Conservation (phyloP, 1,284 basidiomycete species). For the Puccinia polysora region DNA sequence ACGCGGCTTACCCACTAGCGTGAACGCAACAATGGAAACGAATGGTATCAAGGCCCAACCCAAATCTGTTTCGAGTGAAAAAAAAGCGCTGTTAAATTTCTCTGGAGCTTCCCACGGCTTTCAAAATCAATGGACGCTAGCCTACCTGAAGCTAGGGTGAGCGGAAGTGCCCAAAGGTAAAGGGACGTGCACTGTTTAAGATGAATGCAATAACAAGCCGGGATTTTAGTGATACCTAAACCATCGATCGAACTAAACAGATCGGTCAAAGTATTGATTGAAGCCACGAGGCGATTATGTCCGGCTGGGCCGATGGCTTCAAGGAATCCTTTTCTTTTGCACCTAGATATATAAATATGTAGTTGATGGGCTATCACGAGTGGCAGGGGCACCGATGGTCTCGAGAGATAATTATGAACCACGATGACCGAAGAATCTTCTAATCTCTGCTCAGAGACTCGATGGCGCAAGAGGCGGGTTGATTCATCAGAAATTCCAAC, state of each 20-base stretch:
- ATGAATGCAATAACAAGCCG: conserved; percentile 48
- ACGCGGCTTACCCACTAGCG: conserved; percentile 46
- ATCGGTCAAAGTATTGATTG: conserved; percentile 45
- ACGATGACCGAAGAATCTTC: conserved; percentile 44
- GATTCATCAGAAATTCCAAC: conserved; percentile 39
- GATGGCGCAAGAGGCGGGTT: conserved; percentile 44
- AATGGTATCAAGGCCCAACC: conserved; percentile 47
- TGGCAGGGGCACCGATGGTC: conserved; percentile 49
- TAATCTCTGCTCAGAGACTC: conserved; percentile 23
- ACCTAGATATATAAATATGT: conserved; percentile 48
- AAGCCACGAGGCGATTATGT: conserved; percentile 46
- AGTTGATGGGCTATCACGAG: conserved; percentile 50
- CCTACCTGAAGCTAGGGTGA: conserved; percentile 46
- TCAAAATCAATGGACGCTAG: not conserved
- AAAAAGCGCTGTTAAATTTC: conserved; percentile 6
- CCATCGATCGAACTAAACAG: conserved; percentile 46
- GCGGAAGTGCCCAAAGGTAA: conserved; percentile 47
- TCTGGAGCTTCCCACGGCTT: not conserved
- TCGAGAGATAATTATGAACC: conserved; percentile 47
- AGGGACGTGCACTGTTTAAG: conserved; percentile 47
- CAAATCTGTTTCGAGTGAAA: conserved; percentile 34
- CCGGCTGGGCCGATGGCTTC: conserved; percentile 50
- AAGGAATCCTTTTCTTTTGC: conserved; percentile 45
- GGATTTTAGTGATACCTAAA: conserved; percentile 44
- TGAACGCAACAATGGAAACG: conserved; percentile 48